Conservation (phyloP, 306 rosid genomes). For the Prunus salicina region DNA sequence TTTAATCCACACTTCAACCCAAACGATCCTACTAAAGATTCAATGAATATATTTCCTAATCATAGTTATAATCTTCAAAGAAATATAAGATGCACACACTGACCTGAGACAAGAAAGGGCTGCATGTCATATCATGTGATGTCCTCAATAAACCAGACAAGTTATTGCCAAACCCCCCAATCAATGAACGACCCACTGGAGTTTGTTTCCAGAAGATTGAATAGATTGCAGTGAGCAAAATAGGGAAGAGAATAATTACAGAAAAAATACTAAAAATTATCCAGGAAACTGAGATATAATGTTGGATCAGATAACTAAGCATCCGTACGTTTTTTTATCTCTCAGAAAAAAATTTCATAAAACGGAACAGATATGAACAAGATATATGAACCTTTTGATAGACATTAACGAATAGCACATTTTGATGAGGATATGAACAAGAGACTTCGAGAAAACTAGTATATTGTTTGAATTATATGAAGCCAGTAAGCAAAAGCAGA, state of each 20-base stretch:
- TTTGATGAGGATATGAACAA: no score
- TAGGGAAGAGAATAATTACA: not conserved
- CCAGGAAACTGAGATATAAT: not conserved
- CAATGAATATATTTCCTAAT: not conserved
- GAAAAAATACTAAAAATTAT: not conserved
- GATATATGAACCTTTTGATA: no score
- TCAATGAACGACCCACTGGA: conserved; percentile 62
- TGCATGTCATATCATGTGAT: conserved; percentile 44
- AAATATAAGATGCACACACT: not conserved
- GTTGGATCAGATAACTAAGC: no score
- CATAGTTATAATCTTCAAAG: not conserved
- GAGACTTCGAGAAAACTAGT: no score
- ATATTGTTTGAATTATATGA: no score
- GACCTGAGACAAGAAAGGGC: conserved; percentile 64
- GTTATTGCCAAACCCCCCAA: conserved; percentile 50
- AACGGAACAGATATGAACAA: no score
- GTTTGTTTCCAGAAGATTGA: conserved; percentile 12
- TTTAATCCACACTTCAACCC: not conserved
- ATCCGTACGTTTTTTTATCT: no score
- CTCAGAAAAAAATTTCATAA: no score
- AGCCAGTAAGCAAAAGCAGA: no score
- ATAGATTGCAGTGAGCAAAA: conserved; percentile 1
- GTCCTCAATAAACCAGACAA: conserved; percentile 38
- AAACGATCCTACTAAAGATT: not conserved
- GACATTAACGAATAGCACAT: no score